phyloP scores from a whole-genome alignment of 768 basidiomycete species.

The Kwoniella newhampshirensis region DNA sequence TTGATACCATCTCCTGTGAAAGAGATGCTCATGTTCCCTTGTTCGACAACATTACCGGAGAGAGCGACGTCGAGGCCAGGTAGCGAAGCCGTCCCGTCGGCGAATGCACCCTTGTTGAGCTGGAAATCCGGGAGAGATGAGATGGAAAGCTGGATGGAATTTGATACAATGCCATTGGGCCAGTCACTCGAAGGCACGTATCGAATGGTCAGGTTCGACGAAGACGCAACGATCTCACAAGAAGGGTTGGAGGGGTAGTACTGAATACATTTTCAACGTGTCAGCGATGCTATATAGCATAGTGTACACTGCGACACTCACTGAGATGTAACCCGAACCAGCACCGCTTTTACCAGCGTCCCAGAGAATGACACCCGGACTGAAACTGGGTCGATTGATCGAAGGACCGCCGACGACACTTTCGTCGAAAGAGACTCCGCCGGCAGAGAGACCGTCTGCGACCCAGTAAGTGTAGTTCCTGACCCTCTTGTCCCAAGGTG shows the following conservation, averaged over 20 bases:
- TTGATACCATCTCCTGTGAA: conserved; percentile 7
- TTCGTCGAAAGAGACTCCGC: conserved; percentile 26
- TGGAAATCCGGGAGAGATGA: conserved; percentile 15
- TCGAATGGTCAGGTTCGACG: conserved; percentile 7
- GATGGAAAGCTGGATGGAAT: conserved; percentile 11
- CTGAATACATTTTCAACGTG: conserved; percentile 13
- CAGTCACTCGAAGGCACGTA: conserved; percentile 14
- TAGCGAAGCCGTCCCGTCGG: conserved; percentile 4
- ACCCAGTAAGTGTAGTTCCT: conserved; percentile 24
- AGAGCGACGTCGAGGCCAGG: conserved; percentile 22
- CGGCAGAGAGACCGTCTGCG: conserved; percentile 18
- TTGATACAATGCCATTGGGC: neutral
- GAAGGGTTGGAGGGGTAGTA: conserved; percentile 16
- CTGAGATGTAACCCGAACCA: conserved; percentile 26
- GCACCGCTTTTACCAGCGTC: conserved; percentile 23
- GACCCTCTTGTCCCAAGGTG: conserved; percentile 17
- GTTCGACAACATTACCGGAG: conserved; percentile 20
- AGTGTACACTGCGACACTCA: no score
- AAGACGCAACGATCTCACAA: conserved; percentile 8
- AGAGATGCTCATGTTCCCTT: neutral
- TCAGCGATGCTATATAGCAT: no score
- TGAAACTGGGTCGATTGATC: conserved; percentile 7
- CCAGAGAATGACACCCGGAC: conserved; percentile 29
- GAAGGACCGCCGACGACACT: conserved; percentile 19
- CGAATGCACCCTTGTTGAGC: conserved; percentile 5